Base-by-base conservation (phyloP, 2,329 filamentous ascomycete genomes). In the Trichoderma hamatum region DNA sequence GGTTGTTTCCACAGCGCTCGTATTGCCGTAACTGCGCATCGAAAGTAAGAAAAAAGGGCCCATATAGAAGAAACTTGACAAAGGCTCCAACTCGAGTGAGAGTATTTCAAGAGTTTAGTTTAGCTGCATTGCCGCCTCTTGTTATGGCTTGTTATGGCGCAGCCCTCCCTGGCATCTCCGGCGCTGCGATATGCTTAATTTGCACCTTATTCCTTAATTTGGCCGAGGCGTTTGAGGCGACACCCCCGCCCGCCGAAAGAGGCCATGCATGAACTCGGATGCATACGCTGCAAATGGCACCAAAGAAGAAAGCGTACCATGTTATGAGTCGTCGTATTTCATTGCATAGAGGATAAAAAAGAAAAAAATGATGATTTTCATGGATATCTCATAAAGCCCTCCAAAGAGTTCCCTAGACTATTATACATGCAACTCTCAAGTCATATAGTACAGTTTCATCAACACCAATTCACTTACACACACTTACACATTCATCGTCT, bases 121-220 rank as follows among this genome's bases (percentile, higher is more conserved):
- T 28, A 52, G 14, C 9, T 46, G 43, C 43, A 16, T 46, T 19
- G 43, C 19, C 9, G 43, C 43, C n/a, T 49, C 13, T 10, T 24
- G 0, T 49, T 6, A 9, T 30, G 34, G 32, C 19, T 56, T 56
- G 32, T 13, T 32, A 43, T 19, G 39, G 49, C 24, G 26, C 13
- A 19, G 34, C 51, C 24, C 32, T n/a, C 32, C 28, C 26, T 55
- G 49, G 34, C 30, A n/a, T 64, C 11, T 16, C 34, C 11, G 62
- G 34, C 32, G 36, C 43, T 26, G 14, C 62, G 32, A 21, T 66
- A 66, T 66, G 62, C 62, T 58, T 66, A 55, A 66, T 66, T 30
- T 60, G 13, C 56, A 51, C 32, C 21, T 51, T 30, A 30, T 52
- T 54, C 56, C 19, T 52, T 32, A 52, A 54, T 61, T 61, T 58